These are phyloP conservation scores for Trichosporon faecale DNA, from an alignment of 1,284 basidiomycete species.

Conservation along the genomic window DNA sequence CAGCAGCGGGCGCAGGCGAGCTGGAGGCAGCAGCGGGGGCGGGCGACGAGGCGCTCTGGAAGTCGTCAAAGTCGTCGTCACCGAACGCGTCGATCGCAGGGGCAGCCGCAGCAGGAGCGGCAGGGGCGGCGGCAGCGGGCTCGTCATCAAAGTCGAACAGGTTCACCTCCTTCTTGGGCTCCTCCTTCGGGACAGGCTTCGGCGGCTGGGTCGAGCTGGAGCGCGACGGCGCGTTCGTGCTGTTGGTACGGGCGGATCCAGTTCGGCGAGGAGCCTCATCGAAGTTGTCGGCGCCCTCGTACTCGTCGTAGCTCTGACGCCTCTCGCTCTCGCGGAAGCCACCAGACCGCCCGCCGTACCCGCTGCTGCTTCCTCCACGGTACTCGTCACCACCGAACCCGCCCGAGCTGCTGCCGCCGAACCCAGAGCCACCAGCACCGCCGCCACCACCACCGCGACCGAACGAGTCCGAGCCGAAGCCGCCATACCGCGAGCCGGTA, in stretches of 20 bases:
- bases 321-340: conserved; percentile 15
- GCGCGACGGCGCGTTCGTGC: conserved; percentile 43
- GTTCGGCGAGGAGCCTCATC: conserved; percentile 52
- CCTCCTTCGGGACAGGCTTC: conserved; percentile 53
- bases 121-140: conserved; percentile 31
- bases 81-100: conserved; percentile 23
- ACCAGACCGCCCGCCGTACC: conserved; percentile 2
- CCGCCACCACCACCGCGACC: conserved; percentile 57
- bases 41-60: conserved; percentile 72
- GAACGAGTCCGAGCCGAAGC: conserved; percentile 70
- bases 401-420: conserved; percentile 22
- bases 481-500: conserved; percentile 64
- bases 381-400: conserved; percentile 35
- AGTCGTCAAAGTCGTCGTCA: conserved; percentile 83
- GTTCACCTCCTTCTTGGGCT: conserved; percentile 58
- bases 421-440: conserved; percentile 51
- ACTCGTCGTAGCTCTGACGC: conserved; percentile 66
- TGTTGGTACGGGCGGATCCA: conserved; percentile 15
- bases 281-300: conserved; percentile 95
- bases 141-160: conserved; percentile 77
- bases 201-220: conserved; percentile 39
- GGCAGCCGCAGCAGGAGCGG: conserved; percentile 31
- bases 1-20: conserved; percentile 25
- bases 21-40: conserved; percentile 50
- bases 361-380: conserved; percentile 16